phyloP scores from a whole-genome alignment of 768 basidiomycete genomes.

The Phlebiopsis flavidoalba region DNA sequence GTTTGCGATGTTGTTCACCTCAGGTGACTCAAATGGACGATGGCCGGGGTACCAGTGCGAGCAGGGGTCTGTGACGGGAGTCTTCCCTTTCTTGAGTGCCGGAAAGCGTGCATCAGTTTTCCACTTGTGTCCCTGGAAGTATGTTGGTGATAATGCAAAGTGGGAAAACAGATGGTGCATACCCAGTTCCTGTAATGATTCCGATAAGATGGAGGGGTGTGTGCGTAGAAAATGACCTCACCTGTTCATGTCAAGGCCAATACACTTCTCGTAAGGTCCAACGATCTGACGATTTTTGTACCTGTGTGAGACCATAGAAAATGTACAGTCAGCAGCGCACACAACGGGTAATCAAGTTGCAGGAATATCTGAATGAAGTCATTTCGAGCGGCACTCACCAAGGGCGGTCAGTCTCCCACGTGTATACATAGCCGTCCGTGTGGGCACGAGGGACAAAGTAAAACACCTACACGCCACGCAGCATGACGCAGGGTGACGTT shows the following conservation, averaged over 20 bases:
- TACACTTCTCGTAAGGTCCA: slow-evolving; percentile 44
- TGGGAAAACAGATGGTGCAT: slow-evolving; percentile 8
- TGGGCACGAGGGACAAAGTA: slow-evolving; percentile 62
- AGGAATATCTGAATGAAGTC: background rate
- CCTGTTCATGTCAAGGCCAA: slow-evolving; percentile 79
- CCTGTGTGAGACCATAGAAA: slow-evolving; percentile 25
- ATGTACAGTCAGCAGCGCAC: background rate
- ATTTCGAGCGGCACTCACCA: slow-evolving; percentile 35
- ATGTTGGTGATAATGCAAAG: background rate
- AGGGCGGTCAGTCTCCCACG: slow-evolving; percentile 64
- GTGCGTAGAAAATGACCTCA: slow-evolving; percentile 20
- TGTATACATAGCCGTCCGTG: slow-evolving; percentile 72
- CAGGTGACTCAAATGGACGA: slow-evolving; percentile 70
- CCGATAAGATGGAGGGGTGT: background rate
- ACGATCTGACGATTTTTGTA: slow-evolving; percentile 68
- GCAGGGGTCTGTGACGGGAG: slow-evolving; percentile 46
- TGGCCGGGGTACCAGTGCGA: slow-evolving; percentile 73
- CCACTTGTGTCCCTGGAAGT: slow-evolving; percentile 68
- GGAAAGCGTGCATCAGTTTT: slow-evolving; percentile 30
- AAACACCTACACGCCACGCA: slow-evolving; percentile 40
- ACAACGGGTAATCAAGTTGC: background rate
- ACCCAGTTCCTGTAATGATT: slow-evolving; percentile 54
- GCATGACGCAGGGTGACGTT: background rate
- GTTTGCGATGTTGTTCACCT: slow-evolving; percentile 71
- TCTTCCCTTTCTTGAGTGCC: slow-evolving; percentile 7